Conservation (phyloP, 805 yeast species). For the Spathaspora gorwiae region DNA sequence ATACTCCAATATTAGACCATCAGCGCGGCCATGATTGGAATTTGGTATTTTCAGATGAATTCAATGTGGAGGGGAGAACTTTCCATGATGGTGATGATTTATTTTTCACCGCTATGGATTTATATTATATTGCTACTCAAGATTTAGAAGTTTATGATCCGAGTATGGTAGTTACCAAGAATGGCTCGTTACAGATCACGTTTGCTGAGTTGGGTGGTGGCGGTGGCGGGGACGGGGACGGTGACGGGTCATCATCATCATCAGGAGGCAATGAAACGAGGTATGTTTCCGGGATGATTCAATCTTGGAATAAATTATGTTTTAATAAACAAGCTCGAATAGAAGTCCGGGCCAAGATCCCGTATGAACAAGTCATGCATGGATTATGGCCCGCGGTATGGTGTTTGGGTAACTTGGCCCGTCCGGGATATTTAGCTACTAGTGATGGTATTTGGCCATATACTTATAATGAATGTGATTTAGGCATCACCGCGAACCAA, state of each 20-base stretch:
- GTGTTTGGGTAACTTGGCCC: slow-evolving; percentile 35
- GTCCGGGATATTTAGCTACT: slow-evolving; percentile 33
- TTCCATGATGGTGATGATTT: slow-evolving; percentile 38
- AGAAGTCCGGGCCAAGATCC: slow-evolving; percentile 25
- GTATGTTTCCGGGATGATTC: slow-evolving; percentile 35
- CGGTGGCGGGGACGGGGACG: neutral
- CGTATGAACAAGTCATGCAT: slow-evolving; percentile 10
- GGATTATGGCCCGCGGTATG: slow-evolving; percentile 40
- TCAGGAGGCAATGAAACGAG: neutral
- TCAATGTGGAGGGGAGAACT: slow-evolving; percentile 35
- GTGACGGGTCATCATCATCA: no score
- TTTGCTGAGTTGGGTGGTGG: slow-evolving; percentile 31
- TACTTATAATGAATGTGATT: slow-evolving; percentile 33
- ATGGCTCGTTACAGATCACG: slow-evolving; percentile 27
- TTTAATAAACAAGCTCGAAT: slow-evolving; percentile 27
- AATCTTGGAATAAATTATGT: slow-evolving; percentile 33
- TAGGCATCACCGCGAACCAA: slow-evolving; percentile 36
- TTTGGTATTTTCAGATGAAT: slow-evolving; percentile 35
- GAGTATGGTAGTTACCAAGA: slow-evolving; percentile 30
- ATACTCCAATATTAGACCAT: slow-evolving; percentile 54
- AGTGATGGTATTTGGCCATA: slow-evolving; percentile 40
- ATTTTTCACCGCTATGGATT: slow-evolving; percentile 32
- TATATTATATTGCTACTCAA: slow-evolving; percentile 33
- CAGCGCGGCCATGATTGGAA: slow-evolving; percentile 26
- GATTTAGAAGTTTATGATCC: slow-evolving; percentile 39